Base-by-base conservation (phyloP, 805 yeast genomes). In the Pichia membranifaciens region DNA sequence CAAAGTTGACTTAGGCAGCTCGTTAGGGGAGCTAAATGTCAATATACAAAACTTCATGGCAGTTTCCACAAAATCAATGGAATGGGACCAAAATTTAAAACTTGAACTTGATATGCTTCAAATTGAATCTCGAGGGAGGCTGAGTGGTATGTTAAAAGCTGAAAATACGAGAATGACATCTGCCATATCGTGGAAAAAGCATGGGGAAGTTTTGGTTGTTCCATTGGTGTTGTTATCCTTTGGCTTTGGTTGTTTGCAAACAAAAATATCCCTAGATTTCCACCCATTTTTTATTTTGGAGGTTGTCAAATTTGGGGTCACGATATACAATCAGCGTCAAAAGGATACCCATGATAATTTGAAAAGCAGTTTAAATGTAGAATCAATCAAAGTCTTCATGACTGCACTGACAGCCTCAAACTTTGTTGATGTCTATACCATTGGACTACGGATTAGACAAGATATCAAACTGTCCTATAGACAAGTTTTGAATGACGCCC, bases 391-490 rank as follows among this genome's bases (percentile, higher is more conserved):
- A 48, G 58, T 87, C 2, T 87, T 77, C 57, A 69, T 84, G 50
- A 90, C 98, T 0, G 88, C 96, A 0, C 72, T 93, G 58, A 83
- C 95, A 0, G 93, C 93, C 0, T 82, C 96, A 0, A 88, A 85
- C 57, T 69, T 87, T 28, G 72, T 83, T 53, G 96, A 90, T 62
- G 82, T 93, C 39, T 76, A 78, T 57, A 81, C 81, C 47, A 81
- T 93, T 2, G 67, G 87, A 17, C 64, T 75, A 43, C 72, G 96
- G 55, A 81, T 89, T 70, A 72, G 79, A 34, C 85, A 82, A 54
- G 96, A 87, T 52, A 83, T 79, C 54, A 74, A 73, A 52, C 71
- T 77, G 2, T 84, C 93, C 0, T 89, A 89, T 59, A 76, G 74
- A 39, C 95, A 88, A 53, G 87, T 86, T 3, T 68, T 88, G 49